Evolutionary conservation across 352 stramenopile species (phyloP).

Genomic region (Pilasporangium apinafurcum): DNA sequence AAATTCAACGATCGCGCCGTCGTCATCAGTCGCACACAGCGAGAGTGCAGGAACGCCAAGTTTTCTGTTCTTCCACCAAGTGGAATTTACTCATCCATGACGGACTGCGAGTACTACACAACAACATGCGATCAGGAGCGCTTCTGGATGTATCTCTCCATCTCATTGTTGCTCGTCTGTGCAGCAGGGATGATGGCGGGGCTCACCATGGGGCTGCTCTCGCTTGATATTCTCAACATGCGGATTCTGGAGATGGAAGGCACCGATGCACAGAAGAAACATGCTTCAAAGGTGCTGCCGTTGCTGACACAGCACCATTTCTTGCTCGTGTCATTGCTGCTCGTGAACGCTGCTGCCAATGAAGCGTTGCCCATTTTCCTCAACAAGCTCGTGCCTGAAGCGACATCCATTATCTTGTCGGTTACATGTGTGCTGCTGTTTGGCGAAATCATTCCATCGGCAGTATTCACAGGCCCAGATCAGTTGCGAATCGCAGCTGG

Average conservation of each 20-base stretch:
- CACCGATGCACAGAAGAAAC: conserved; percentile 60
- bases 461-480: conserved; percentile 93
- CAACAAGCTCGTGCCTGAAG: conserved; percentile 81
- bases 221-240: conserved; percentile 78
- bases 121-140: conserved; percentile 48
- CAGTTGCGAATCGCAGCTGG: conserved; percentile 86
- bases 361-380: conserved; percentile 94
- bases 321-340: conserved; percentile 91
- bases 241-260: conserved; percentile 76
- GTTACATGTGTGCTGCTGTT: conserved; percentile 95
- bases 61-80: too few relatives aligned
- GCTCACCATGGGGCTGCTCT: conserved; percentile 72
- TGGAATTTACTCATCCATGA: too few relatives aligned
- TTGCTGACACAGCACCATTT: conserved; percentile 90
- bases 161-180: conserved; percentile 45
- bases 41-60: too few relatives aligned
- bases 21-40: too few relatives aligned
- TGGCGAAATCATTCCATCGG: conserved; percentile 95
- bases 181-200: conserved; percentile 65
- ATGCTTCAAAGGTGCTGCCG: conserved; percentile 78
- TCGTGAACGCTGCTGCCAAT: conserved; percentile 93
- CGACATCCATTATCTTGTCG: conserved; percentile 91
- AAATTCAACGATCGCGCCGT: too few relatives aligned
- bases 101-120: conserved; percentile 58
- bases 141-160: conserved; percentile 52